Evolutionary conservation across 306 rosid species (phyloP).

Genomic region (Canavalia gladiata): DNA sequence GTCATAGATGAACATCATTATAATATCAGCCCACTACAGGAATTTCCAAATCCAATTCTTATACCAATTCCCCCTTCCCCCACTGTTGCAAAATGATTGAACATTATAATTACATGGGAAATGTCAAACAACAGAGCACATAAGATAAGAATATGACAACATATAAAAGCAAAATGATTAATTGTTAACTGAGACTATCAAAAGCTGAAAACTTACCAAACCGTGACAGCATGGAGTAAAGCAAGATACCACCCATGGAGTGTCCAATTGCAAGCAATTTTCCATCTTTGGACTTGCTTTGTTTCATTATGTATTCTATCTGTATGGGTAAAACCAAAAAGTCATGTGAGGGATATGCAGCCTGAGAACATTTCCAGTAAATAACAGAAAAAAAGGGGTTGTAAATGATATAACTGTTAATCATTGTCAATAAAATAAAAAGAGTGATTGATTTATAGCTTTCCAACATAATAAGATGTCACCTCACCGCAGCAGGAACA

Average conservation of each 20-base stretch:
- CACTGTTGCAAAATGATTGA: constrained; percentile 9
- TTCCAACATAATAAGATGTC: constrained; percentile 74
- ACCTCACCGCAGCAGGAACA: constrained; percentile 96
- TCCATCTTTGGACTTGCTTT: constrained; percentile 90
- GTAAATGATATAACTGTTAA: constrained; percentile 23
- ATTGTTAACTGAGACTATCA: constrained; percentile 23
- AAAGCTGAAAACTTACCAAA: constrained; percentile 67
- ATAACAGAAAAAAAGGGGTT: constrained; percentile 2
- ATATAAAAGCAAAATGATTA: constrained; percentile 37
- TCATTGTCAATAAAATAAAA: constrained; percentile 33
- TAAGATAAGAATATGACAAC: constrained; percentile 15
- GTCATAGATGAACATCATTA: constrained; percentile 8
- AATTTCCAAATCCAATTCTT: constrained; percentile 29
- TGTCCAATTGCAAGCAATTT: constrained; percentile 97
- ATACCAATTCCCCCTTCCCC: background rate
- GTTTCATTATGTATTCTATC: constrained; percentile 84
- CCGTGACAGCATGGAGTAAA: constrained; percentile 85
- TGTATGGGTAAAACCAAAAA: constrained; percentile 49
- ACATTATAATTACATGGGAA: constrained; percentile 11
- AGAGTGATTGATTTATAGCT: constrained; percentile 42
- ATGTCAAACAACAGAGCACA: constrained; percentile 15
- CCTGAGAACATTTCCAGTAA: constrained; percentile 32
- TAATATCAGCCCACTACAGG: constrained; percentile 6
- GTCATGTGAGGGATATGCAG: constrained; percentile 42
- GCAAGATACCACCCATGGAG: constrained; percentile 99